Base-by-base conservation (phyloP, 2,329 filamentous ascomycete species). In the Alternaria brassicae region DNA sequence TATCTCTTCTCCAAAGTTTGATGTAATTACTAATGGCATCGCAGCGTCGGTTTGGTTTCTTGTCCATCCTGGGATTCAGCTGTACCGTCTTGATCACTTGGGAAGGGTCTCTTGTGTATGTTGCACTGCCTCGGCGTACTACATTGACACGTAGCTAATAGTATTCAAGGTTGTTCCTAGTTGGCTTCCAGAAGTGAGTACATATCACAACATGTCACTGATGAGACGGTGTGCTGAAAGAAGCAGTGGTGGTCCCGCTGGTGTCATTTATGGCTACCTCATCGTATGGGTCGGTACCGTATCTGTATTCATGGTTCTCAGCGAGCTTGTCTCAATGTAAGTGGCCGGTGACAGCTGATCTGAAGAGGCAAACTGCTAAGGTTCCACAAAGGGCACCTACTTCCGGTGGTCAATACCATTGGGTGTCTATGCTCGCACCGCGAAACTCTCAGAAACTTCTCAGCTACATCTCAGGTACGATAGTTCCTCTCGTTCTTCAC, bases 401-500 rank as follows among this genome's bases (percentile, higher is more conserved):
- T 2, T 72, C 72, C 6, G 76, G 76, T 7, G 77, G 75, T 6
- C 71, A 77, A 60, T 77, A 76, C 50, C 72, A 65, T 13, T 72
- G 68, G 75, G 78, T 80, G 15, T 71, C 72, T 9, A 77, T 81
- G 63, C 75, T 81, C 6, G 77, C 79, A n/a, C 80, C 80, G 5
- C 66, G 58, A 12, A 65, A 61, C 4, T 67, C 69, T 8, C 76
- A 78, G 40, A 78, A 77, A 49, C 68, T 79, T 9, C 66, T 81
- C n/a, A 80, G 78, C 58, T 81, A 81, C 55, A 69, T 80, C 19
- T 75, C 77, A 10, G 76, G 72, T 73, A 58, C 27, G 23, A 12
- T 1, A n/a, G 4, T 9, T 6, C 42, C 17, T 3, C n/a, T 7
- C 8, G 12, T 27, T 8, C 8, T 23, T 6, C 1, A 23, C 37